Base-by-base conservation (phyloP, 139 green algal genomes). In the Penium margaritaceum region DNA sequence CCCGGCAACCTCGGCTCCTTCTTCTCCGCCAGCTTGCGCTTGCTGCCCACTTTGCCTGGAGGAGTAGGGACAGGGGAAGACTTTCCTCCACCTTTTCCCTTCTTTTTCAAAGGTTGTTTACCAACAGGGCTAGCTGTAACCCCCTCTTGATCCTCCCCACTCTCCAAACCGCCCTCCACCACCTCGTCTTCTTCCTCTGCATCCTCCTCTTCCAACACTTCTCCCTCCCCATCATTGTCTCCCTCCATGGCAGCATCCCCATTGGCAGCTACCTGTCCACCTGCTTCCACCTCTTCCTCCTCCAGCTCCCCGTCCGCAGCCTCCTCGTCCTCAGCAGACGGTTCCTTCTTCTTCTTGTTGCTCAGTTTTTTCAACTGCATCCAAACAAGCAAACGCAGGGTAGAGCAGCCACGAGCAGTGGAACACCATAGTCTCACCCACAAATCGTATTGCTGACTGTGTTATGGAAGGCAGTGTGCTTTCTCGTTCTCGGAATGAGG, bases 291-390 rank as follows among this genome's bases (percentile, higher is more conserved):
- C 9, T 61, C 80, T 41, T 67, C 70, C 37, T 62, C 78, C 38
- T 36, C 53, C 6, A n/a, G 39, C 67, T 3, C 29, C 12, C 75
- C 70, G 39, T 73, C 34, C 3, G 27, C 46, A 38, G 4, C 63
- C 17, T 68, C 68, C 17, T 72, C 43, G 21, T 63, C 51, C 19
- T 30, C 66, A 19, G 67, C 79, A 30, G 58, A 66, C 35, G 80
- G 76, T 27, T 6, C 43, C 27, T 9, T 30, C 46, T 83, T 67
- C 51, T 87, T 88, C 46, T 80, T 81, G 76, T 97, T 96, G 57
- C 81, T 87, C 35, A 96, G 53, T 85, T 99, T 99, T 82, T 97
- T 96, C 38, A 99, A 80, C 86, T 97, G 67, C 67, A 63, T n/a
- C n/a, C n/a, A n/a, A n/a, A n/a, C n/a, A n/a, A n/a, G n/a, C n/a